Conservation (phyloP, 140 eudicot species). For the Stevia rebaudiana region DNA sequence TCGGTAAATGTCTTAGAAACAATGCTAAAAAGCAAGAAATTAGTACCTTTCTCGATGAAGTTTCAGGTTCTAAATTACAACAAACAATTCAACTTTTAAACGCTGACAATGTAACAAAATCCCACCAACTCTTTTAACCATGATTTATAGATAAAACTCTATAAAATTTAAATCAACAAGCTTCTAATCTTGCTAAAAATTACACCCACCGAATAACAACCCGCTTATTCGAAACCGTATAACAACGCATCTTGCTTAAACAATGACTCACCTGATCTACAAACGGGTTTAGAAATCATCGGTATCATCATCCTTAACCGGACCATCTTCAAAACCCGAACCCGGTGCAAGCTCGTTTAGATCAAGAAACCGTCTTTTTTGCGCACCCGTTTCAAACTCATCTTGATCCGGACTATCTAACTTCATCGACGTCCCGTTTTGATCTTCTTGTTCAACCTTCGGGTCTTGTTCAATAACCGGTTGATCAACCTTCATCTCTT, state of each 20-base stretch:
- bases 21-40: constrained; percentile 12
- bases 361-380: constrained; percentile 74
- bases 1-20: too few relatives aligned
- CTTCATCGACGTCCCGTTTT: constrained; percentile 25
- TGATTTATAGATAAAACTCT: neutral
- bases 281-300: constrained; percentile 38
- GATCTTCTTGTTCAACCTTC: constrained; percentile 36
- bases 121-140: constrained; percentile 18
- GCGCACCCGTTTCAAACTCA: constrained; percentile 47
- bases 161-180: constrained; percentile 17
- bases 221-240: constrained; percentile 33
- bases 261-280: constrained; percentile 21
- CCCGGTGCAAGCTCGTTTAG: constrained; percentile 96
- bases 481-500: constrained; percentile 37
- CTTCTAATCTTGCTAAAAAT: constrained; percentile 22
- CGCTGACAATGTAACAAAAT: constrained; percentile 19
- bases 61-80: constrained; percentile 11
- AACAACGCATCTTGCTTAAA: constrained; percentile 20
- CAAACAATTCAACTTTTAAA: constrained; percentile 18
- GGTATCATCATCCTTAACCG: constrained; percentile 51
- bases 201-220: constrained; percentile 32
- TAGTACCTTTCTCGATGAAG: constrained; percentile 18
- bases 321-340: constrained; percentile 81
- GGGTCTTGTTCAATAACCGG: constrained; percentile 34
- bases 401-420: constrained; percentile 44